Percentiles rank a stretch among this genome's conserved stretches.
Evolutionary conservation across 2,329 filamentous ascomycete species (phyloP).

Genomic region (Penicillium rolfsii): DNA sequence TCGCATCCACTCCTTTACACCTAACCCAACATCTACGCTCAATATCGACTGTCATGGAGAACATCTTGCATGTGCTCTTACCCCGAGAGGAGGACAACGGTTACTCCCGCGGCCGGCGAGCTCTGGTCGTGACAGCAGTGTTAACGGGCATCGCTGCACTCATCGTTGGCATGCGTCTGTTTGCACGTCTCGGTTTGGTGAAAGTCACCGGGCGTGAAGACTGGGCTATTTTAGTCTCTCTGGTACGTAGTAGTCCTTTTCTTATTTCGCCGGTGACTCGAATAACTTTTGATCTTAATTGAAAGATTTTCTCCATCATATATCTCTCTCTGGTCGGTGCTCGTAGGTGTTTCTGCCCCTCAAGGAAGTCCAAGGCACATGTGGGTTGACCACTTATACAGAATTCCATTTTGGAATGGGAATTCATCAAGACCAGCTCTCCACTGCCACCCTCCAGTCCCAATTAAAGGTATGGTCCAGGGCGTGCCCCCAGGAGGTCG

Average conservation of each 20-base stretch:
- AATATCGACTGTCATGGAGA: conserved; percentile 18
- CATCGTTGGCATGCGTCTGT: conserved; percentile 36
- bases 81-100: conserved; percentile 26
- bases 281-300: not conserved
- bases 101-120: conserved; percentile 29
- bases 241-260: conserved; percentile 20
- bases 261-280: too few species aligned
- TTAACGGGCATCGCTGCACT: conserved; percentile 32
- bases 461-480: conserved; percentile 33
- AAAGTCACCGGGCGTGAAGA: conserved; percentile 41
- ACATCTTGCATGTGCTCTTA: conserved; percentile 20
- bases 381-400: conserved; percentile 17
- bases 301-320: conserved; percentile 31
- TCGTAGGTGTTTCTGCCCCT: conserved; percentile 24
- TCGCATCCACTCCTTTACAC: conserved; percentile 11
- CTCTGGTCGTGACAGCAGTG: conserved; percentile 37
- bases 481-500: not conserved
- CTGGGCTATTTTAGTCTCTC: conserved; percentile 34
- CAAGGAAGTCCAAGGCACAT: not conserved
- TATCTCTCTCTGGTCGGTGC: conserved; percentile 36
- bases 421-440: conserved; percentile 25
- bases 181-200: conserved; percentile 34
- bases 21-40: not conserved
- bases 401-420: conserved; percentile 36
- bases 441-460: conserved; percentile 20